phyloP scores from a whole-genome alignment of 1,284 basidiomycete species.

The Puccinia horiana region DNA sequence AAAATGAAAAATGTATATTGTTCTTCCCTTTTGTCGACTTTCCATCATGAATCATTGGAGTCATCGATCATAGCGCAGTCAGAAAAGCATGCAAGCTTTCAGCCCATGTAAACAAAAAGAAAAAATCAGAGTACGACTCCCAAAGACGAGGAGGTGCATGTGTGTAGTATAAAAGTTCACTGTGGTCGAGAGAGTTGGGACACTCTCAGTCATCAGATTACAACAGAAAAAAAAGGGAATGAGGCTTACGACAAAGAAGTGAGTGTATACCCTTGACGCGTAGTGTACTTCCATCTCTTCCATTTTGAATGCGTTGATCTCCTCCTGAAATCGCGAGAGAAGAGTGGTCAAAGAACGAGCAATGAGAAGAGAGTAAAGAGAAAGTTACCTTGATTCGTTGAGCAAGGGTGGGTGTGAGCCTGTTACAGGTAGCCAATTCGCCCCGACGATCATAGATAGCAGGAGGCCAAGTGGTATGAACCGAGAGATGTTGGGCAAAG shows the following conservation, averaged over 20 bases:
- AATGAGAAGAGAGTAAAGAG: neutral
- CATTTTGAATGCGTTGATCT: conserved; percentile 94
- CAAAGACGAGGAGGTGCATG: no score
- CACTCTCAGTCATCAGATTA: neutral
- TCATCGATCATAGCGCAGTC: no score
- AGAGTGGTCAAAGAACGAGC: neutral
- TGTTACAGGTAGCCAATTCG: conserved; percentile 94
- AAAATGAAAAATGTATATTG: no score
- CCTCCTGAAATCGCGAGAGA: conserved; percentile 64
- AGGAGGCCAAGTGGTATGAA: conserved; percentile 91
- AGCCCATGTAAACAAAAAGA: no score
- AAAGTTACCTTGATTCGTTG: conserved; percentile 75
- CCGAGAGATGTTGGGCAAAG: conserved; percentile 87
- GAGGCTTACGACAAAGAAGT: conserved; percentile 42
- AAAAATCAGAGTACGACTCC: no score
- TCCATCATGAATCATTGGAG: no score
- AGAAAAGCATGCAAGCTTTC: no score
- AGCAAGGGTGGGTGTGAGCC: conserved; percentile 87
- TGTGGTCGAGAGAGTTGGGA: neutral
- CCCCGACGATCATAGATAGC: conserved; percentile 88
- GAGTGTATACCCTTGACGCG: conserved; percentile 55
- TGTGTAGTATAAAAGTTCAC: no score
- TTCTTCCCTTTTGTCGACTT: no score
- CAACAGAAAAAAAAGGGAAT: neutral
- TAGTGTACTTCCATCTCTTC: conserved; percentile 93